Conservation (phyloP, 371 early-diverging fungal species). For the Rhizopus sp. region DNA sequence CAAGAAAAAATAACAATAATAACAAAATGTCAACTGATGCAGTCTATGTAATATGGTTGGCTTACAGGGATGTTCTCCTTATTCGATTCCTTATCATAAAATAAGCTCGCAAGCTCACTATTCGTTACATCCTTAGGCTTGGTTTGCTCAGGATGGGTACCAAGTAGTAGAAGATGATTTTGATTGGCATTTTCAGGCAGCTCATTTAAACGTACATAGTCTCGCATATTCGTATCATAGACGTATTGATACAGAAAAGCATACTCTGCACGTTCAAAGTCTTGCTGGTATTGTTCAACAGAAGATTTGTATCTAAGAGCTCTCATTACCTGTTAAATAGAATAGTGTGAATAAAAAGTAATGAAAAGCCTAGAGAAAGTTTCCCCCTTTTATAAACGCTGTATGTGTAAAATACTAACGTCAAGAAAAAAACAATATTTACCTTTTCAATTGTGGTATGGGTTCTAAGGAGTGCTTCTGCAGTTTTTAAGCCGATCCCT, state of each 20-base stretch:
- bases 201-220: slow-evolving; percentile 60
- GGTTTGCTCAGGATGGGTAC: slow-evolving; percentile 4
- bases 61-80: slow-evolving; percentile 5
- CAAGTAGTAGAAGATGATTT: slow-evolving; percentile 14
- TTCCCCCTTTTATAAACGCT: neutral
- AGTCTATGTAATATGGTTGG: too few species aligned
- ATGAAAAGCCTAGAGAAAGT: neutral
- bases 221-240: slow-evolving; percentile 57
- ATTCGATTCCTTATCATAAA: neutral
- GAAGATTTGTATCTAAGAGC: neutral
- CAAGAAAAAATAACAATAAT: neutral
- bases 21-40: neutral
- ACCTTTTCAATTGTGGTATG: slow-evolving; percentile 48
- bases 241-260: slow-evolving; percentile 86
- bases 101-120: neutral
- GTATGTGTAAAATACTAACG: neutral
- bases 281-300: slow-evolving; percentile 20
- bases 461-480: slow-evolving; percentile 61
- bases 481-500: slow-evolving; percentile 88
- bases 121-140: neutral
- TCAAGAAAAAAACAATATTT: neutral
- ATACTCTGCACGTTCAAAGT: slow-evolving; percentile 70
- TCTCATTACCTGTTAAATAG: neutral
- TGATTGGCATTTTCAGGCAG: slow-evolving; percentile 36
- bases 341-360: neutral